These are phyloP conservation scores for Corrigiola litoralis DNA, from an alignment of 179 eudicot genomes.

Conservation along the genomic window DNA sequence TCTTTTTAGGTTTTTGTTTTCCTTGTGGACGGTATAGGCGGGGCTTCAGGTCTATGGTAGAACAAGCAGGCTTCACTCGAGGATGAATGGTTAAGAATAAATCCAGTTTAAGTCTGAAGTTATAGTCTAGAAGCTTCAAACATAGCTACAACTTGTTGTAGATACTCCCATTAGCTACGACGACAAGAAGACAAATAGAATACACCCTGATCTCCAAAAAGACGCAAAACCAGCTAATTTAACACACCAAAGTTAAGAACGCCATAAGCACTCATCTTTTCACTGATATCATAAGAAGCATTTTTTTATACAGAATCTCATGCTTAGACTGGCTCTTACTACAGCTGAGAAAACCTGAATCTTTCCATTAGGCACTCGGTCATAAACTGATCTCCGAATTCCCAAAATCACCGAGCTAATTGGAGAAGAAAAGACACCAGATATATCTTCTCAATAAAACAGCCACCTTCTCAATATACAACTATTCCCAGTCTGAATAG, in stretches of 20 bases:
- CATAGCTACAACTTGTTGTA: neutral
- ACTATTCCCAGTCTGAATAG: neutral
- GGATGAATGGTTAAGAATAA: no score
- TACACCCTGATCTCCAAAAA: neutral
- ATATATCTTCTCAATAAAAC: neutral
- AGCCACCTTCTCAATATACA: neutral
- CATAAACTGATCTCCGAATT: neutral
- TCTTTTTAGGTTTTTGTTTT: no score
- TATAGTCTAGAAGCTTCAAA: constrained; percentile 1
- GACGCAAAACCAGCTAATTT: neutral
- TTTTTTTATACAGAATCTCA: neutral
- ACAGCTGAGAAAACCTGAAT: neutral
- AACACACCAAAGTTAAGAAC: no score
- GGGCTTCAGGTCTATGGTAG: neutral
- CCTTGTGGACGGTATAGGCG: no score
- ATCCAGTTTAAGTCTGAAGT: no score
- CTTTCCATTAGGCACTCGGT: neutral
- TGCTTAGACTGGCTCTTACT: neutral
- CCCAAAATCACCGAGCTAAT: neutral
- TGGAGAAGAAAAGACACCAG: neutral
- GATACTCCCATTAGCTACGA: constrained; percentile 2
- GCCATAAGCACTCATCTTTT: neutral
- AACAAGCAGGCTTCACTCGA: neutral
- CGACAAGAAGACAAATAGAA: neutral
- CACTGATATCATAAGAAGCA: constrained; percentile 3